Evolutionary conservation across 129 eudicot species (phyloP), one percentile per base, ranked within the genome.

Genomic region (Saussurea involucrata): DNA sequence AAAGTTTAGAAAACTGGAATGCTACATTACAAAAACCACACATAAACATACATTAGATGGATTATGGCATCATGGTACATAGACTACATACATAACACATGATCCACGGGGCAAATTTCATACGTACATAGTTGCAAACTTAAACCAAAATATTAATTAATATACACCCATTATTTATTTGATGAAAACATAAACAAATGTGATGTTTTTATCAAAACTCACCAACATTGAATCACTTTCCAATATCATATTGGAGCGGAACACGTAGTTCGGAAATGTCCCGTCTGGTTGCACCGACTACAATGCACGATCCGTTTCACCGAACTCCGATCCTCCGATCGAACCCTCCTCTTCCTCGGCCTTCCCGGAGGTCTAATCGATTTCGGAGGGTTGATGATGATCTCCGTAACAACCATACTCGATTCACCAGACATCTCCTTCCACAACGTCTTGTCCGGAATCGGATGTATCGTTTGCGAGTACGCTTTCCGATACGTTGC

Each of bases 251-350:
- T 87, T 21, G 97, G 97, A 24, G 97, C 88, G 11, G 95, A 85
- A 79, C 97, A 92, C 13, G 97, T 92, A n/a, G 95, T 92, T 73
- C 97, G 80, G 65, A 92, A 92, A 72, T 92, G 97, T 8, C 97
- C 97, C 3, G 95, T 87, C 75, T 92, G 97, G 34, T 92, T 83
- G 77, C 97, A 92, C 15, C 97, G 90, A 78, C 97, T 89, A 68
- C 97, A 92, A 82, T 84, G 95, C 75, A 92, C 97, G 49, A 85
- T 83, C 55, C 97, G 72, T 66, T 92, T 92, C 15, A 68, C 87
- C 4, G 83, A 84, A 13, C 96, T 86, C 5, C 86, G 69, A 57
- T 89, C 97, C 20, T 85, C 95, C 21, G 88, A 74, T 22, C 88
- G 78, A 4, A 76, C 84, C 44, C 97, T 75, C 83, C 86, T 89